Percentiles rank a stretch among this genome's conserved stretches.
Evolutionary conservation across 371 early-diverging fungal species (phyloP).

Genomic region (Mucor ambiguus): DNA sequence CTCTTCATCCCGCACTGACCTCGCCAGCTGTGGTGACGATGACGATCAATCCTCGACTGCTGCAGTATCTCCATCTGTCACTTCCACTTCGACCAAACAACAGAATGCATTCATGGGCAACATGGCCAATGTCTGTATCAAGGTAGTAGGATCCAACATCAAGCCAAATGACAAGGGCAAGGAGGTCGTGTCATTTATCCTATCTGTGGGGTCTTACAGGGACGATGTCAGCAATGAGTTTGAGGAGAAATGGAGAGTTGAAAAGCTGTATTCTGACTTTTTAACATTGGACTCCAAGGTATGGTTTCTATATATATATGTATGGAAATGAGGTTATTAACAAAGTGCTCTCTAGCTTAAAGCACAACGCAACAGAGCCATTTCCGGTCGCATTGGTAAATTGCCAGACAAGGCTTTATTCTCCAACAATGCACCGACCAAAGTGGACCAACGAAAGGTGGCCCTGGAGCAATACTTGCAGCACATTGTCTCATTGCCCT

Average conservation of each 20-base stretch:
- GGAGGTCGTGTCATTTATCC: slow-evolving; percentile 67
- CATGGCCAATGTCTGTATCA: slow-evolving; percentile 29
- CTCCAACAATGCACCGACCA: slow-evolving; percentile 70
- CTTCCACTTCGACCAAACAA: background rate
- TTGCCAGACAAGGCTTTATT: slow-evolving; percentile 86
- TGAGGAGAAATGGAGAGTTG: slow-evolving; percentile 77
- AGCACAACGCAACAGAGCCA: slow-evolving; percentile 45
- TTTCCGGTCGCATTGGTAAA: slow-evolving; percentile 64
- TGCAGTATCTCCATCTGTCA: background rate
- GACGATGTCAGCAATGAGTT: slow-evolving; percentile 26
- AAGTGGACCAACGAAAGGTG: slow-evolving; percentile 73
- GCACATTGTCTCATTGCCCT: slow-evolving; percentile 59
- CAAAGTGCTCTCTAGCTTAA: slow-evolving; percentile 49
- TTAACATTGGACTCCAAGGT: slow-evolving; percentile 77
- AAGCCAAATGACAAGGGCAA: slow-evolving; percentile 78
- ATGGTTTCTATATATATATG: too few species aligned
- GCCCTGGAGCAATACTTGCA: slow-evolving; percentile 82
- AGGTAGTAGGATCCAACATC: slow-evolving; percentile 74
- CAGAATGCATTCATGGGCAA: slow-evolving; percentile 8
- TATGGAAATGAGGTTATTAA: too few species aligned
- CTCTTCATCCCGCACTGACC: slow-evolving; percentile 1
- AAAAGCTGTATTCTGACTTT: slow-evolving; percentile 87
- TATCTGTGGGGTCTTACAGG: slow-evolving; percentile 40
- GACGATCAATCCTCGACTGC: background rate
- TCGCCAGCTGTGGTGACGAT: background rate